Base-by-base conservation (phyloP, 495 filamentous ascomycete genomes). In the Chaetomium fimeti region DNA sequence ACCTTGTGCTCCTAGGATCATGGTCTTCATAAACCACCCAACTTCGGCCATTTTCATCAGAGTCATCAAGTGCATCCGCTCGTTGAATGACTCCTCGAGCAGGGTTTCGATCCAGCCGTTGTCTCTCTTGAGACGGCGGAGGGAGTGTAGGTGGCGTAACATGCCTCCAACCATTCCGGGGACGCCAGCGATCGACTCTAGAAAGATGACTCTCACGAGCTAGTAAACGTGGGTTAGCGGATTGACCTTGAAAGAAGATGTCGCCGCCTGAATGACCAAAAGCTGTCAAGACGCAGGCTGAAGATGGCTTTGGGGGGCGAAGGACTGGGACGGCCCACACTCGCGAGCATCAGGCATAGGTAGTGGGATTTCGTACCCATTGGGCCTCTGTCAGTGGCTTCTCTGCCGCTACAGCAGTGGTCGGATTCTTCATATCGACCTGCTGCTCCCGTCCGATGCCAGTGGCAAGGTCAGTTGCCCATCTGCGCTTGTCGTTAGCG, bases 41-140 rank as follows among this genome's bases (percentile, higher is more conserved):
- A 93, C 93, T 69, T 96, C 87, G 60, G 88, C 89, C 79, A 98
- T 87, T 76, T 96, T 93, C 70, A 97, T 84, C 78, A 97, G 98
- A 0, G 91, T 97, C 47, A 98, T 79, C 1, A 98, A 86, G 67
- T 98, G 93, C 91, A 98, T 97, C 1, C 93, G 85, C 74, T 98
- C 94, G 70, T 98, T 98, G 80, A 89, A 96, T 54, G 87, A 87
- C 76, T 98, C 94, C 75, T 97, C 94, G 3, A 98, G 83, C 0
- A 98, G 82, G 0, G 91, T 97, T 74, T 97, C 93, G 67, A 99
- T 98, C 93, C 94, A 98, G 73, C 95, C 94, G 67, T 97, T 96
- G 74, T 98, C 94, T 38, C 94, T 78, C 78, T 91, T 92, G 79
- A 98, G 86, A 8, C 87, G 82, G 51, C 94, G 82, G 62, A 98